Conservation (phyloP, 2,329 filamentous ascomycete species). For the Exophiala phaeomuriformis region DNA sequence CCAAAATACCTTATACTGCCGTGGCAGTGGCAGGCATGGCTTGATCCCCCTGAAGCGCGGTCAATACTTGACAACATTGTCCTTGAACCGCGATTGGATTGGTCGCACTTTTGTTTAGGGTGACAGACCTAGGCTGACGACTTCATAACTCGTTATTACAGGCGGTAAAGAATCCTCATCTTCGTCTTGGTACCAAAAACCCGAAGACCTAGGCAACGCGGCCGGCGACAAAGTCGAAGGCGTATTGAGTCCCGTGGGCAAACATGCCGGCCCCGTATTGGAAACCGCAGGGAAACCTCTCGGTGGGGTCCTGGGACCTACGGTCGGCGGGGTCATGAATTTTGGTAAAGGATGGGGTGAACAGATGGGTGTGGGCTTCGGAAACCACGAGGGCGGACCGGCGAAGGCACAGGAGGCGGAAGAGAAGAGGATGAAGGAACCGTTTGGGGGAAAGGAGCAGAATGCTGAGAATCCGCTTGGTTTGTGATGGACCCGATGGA, state of each 20-base stretch:
- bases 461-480: conserved; percentile 28
- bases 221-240: conserved; percentile 26
- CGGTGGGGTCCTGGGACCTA: conserved; percentile 26
- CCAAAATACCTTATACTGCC: no score
- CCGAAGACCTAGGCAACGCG: conserved; percentile 21
- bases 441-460: conserved; percentile 27
- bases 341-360: conserved; percentile 25
- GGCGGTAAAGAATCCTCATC: background rate
- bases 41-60: no score
- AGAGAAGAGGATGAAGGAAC: conserved; percentile 23
- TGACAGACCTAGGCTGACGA: no score
- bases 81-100: no score
- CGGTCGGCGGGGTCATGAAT: conserved; percentile 26
- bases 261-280: conserved; percentile 25
- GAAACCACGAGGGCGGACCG: conserved; percentile 26
- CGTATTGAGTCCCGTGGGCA: conserved; percentile 27
- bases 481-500: conserved; percentile 10
- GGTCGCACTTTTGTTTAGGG: no score
- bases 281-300: conserved; percentile 22
- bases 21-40: no score
- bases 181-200: conserved; percentile 19
- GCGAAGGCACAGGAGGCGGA: conserved; percentile 24
- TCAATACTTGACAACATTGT: no score
- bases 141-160: background rate
- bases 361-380: conserved; percentile 23